Evolutionary conservation across 1,139 yeast genomes (phyloP).

Genomic region (Magnusiomyces suaveolens): DNA sequence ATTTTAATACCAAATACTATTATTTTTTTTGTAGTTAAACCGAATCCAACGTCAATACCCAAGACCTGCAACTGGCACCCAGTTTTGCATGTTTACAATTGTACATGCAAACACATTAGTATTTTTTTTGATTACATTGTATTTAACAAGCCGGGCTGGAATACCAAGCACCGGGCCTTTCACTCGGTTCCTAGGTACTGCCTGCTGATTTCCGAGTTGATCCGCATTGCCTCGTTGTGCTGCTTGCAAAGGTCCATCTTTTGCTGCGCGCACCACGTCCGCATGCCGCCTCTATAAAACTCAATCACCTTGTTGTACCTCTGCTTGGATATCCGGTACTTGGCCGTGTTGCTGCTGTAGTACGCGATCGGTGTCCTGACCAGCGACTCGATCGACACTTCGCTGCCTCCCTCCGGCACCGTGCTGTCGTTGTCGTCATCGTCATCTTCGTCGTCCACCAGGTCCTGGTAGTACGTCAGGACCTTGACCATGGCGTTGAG

Average conservation of each 20-base stretch:
- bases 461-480: neutral
- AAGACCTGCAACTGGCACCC: too few relatives aligned
- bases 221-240: conserved; percentile 1
- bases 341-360: neutral
- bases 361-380: neutral
- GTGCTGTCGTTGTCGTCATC: neutral
- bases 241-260: conserved; percentile 4
- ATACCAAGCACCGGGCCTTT: too few relatives aligned
- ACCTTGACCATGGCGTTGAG: conserved; percentile 2
- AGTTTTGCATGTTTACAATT: too few relatives aligned
- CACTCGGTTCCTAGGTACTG: neutral
- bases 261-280: conserved; percentile 1
- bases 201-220: neutral
- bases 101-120: too few relatives aligned
- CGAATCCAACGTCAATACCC: too few relatives aligned
- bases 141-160: too few relatives aligned
- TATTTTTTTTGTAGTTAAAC: too few relatives aligned
- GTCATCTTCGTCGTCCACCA: neutral
- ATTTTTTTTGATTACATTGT: too few relatives aligned
- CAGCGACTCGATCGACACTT: neutral
- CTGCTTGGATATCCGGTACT: neutral
- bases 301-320: neutral
- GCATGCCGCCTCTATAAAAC: neutral
- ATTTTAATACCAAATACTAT: too few relatives aligned
- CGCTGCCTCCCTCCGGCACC: neutral